Evolutionary conservation across 1,284 basidiomycete genomes (phyloP).

Genomic region (Ceratobasidium sp.): DNA sequence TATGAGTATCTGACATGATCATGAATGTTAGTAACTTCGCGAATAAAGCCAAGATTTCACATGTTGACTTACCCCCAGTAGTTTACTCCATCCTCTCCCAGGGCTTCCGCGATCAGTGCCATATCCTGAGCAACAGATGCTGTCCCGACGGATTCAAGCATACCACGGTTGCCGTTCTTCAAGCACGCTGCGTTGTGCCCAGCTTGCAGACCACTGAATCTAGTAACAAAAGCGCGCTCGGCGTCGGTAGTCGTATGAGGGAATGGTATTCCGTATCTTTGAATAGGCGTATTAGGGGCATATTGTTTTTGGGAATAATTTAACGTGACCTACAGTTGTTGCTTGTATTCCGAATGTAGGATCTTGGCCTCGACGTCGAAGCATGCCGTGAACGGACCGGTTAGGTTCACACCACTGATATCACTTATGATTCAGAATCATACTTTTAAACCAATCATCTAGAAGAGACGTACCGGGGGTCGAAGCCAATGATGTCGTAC

Average conservation of each 20-base stretch:
- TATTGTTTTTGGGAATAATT: neutral
- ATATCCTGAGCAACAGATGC: conserved; percentile 48
- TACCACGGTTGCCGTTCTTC: conserved; percentile 43
- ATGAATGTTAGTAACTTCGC: neutral
- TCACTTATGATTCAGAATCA: neutral
- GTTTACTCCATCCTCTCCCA: conserved; percentile 46
- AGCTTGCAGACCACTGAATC: conserved; percentile 6
- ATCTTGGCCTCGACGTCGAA: conserved; percentile 21
- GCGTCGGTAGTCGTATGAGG: conserved; percentile 4
- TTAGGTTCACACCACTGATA: conserved; percentile 27
- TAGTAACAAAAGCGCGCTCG: neutral
- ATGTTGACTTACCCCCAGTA: conserved; percentile 16
- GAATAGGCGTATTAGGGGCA: neutral
- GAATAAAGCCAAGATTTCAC: neutral
- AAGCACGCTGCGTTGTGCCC: conserved; percentile 40
- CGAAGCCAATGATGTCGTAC: conserved; percentile 45
- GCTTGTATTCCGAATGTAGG: neutral
- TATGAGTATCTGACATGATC: conserved; percentile 43
- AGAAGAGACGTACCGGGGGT: conserved; percentile 19
- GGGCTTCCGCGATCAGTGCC: conserved; percentile 46
- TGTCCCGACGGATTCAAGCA: conserved; percentile 47
- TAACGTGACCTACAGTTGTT: neutral
- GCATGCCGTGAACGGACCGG: conserved; percentile 27
- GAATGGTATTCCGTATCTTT: conserved; percentile 22
- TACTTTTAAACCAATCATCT: conserved; percentile 21